Evolutionary conservation across 495 filamentous ascomycete genomes (phyloP).

Genomic region (Aspergillus diversus): DNA sequence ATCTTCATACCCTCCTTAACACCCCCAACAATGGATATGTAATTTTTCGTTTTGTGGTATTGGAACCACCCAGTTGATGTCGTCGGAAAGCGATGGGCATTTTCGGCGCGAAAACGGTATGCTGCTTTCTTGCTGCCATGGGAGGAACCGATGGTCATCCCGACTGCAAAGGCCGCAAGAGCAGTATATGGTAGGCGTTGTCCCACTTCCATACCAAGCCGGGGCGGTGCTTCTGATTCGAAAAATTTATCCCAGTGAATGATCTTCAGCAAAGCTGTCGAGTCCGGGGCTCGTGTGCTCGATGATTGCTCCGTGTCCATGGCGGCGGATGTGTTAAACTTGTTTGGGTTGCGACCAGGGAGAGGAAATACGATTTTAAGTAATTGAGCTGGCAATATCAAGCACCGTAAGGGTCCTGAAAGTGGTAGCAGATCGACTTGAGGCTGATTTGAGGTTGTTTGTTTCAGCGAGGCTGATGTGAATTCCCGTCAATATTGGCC

Average conservation of each 20-base stretch:
- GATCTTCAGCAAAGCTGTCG: conserved; percentile 33
- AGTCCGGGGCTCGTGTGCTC: conserved; percentile 20
- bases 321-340: conserved; percentile 3
- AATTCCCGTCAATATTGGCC: neutral
- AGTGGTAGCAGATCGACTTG: neutral
- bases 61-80: conserved; percentile 89
- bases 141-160: conserved; percentile 68
- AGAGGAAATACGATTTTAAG: no score
- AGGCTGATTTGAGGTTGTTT: neutral
- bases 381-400: no score
- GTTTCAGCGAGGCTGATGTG: neutral
- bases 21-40: conserved; percentile 73
- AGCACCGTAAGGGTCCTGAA: no score
- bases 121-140: conserved; percentile 74
- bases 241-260: conserved; percentile 48
- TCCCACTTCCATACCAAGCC: conserved; percentile 66
- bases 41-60: conserved; percentile 98
- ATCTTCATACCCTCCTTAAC: conserved; percentile 76
- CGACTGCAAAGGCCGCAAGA: conserved; percentile 62
- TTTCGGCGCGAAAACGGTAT: conserved; percentile 88
- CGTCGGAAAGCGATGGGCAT: conserved; percentile 86
- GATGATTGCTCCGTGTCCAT: conserved; percentile 35
- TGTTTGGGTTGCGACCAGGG: no score
- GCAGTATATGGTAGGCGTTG: conserved; percentile 67
- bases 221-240: conserved; percentile 48